phyloP scores from a whole-genome alignment of 495 filamentous ascomycete genomes.

The Lasiosphaeria ovina region DNA sequence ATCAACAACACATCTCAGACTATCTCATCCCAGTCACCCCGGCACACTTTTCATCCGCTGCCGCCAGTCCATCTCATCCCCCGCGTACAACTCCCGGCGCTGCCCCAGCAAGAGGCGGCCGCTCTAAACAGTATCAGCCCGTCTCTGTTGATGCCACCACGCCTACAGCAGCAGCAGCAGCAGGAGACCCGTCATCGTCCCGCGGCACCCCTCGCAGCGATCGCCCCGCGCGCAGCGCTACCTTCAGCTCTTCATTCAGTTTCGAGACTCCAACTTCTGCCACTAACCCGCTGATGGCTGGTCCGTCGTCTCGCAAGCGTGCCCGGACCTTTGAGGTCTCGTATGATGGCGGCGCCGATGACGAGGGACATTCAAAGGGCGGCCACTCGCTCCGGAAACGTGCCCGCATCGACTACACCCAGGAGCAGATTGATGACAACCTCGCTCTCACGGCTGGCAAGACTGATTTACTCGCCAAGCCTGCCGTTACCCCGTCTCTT shows the following conservation, averaged over 20 bases:
- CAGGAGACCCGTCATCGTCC: slow-evolving; percentile 6
- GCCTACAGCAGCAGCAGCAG: neutral
- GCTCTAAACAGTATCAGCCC: slow-evolving; percentile 5
- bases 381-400: slow-evolving; percentile 50
- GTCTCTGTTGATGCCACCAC: too few relatives aligned
- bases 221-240: slow-evolving; percentile 26
- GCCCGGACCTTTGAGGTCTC: slow-evolving; percentile 36
- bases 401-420: slow-evolving; percentile 45
- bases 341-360: slow-evolving; percentile 26
- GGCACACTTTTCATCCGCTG: slow-evolving; percentile 5
- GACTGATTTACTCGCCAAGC: slow-evolving; percentile 17
- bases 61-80: neutral
- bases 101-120: slow-evolving; percentile 21
- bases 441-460: slow-evolving; percentile 6
- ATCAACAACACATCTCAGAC: slow-evolving; percentile 12
- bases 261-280: slow-evolving; percentile 31
- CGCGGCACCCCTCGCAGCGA: slow-evolving; percentile 22
- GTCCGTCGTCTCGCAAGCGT: slow-evolving; percentile 28
- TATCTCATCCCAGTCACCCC: slow-evolving; percentile 8
- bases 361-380: slow-evolving; percentile 41
- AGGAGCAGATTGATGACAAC: slow-evolving; percentile 42
- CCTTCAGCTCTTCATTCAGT: slow-evolving; percentile 25
- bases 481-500: slow-evolving; percentile 21
- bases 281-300: slow-evolving; percentile 23
- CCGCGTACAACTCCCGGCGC: slow-evolving; percentile 15